phyloP scores from a whole-genome alignment of 2,329 filamentous ascomycete species.

The Colletotrichum lini region DNA sequence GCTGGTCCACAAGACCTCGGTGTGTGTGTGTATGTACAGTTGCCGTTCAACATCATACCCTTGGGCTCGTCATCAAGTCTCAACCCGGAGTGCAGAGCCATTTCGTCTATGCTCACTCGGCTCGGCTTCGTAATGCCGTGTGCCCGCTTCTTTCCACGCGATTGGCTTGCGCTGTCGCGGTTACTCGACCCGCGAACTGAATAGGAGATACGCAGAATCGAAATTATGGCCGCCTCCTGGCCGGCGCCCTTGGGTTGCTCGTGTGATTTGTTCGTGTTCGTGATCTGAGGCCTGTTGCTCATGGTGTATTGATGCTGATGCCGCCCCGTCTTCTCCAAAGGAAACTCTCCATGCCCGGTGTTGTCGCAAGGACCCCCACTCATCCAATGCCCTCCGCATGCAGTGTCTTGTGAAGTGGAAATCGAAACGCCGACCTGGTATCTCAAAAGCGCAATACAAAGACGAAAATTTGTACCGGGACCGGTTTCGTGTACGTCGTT shows the following conservation, averaged over 20 bases:
- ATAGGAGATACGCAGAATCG: slow-evolving; percentile 11
- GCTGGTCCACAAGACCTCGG: slow-evolving; percentile 1
- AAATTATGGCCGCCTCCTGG: slow-evolving; percentile 20
- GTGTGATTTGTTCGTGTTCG: slow-evolving; percentile 28
- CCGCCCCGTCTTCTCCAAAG: neutral
- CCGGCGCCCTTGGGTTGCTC: slow-evolving; percentile 18
- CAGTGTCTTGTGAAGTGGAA: slow-evolving; percentile 29
- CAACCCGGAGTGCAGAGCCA: neutral
- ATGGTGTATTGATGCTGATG: slow-evolving; percentile 20
- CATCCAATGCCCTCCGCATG: slow-evolving; percentile 29
- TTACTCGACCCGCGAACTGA: neutral
- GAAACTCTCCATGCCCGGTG: slow-evolving; percentile 6
- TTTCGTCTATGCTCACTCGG: neutral
- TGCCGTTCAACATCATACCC: slow-evolving; percentile 24
- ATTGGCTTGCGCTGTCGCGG: neutral
- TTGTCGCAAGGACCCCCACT: slow-evolving; percentile 1
- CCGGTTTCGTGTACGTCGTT: slow-evolving; percentile 44
- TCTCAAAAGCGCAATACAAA: slow-evolving; percentile 44
- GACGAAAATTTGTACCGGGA: slow-evolving; percentile 34
- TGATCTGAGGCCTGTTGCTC: slow-evolving; percentile 11
- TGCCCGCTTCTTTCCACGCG: neutral
- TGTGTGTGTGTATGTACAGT: slow-evolving; percentile 33
- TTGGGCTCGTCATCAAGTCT: neutral
- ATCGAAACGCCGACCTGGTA: slow-evolving; percentile 45
- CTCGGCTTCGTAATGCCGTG: neutral